Evolutionary conservation across 768 basidiomycete species (phyloP).

Genomic region (Ramaria sp.): DNA sequence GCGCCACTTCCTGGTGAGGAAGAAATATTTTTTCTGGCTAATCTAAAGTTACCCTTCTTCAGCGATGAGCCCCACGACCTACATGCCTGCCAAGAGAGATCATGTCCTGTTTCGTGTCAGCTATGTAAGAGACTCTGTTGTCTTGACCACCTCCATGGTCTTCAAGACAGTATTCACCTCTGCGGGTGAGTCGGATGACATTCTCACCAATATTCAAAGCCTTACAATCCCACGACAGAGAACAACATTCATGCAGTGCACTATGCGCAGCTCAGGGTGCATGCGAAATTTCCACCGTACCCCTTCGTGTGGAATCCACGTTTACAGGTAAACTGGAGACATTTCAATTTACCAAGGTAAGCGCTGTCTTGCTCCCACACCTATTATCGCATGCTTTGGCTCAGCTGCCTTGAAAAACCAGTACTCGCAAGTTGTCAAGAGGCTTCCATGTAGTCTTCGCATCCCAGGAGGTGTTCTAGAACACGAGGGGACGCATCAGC

Average conservation of each 20-base stretch:
- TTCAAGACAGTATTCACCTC: conserved; percentile 34
- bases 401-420: conserved; percentile 12
- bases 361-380: background rate
- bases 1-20: background rate
- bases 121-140: conserved; percentile 46
- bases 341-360: conserved; percentile 56
- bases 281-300: conserved; percentile 49
- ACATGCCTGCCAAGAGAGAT: conserved; percentile 41
- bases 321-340: conserved; percentile 51
- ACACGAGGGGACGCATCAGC: conserved; percentile 41
- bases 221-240: conserved; percentile 21
- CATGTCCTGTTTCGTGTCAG: conserved; percentile 44
- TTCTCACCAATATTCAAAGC: background rate
- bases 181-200: conserved; percentile 37
- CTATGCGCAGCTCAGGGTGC: conserved; percentile 37
- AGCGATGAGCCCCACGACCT: conserved; percentile 35
- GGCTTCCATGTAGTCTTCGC: conserved; percentile 36
- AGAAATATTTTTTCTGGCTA: background rate
- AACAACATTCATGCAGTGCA: conserved; percentile 37
- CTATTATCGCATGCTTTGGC: background rate
- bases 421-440: conserved; percentile 48
- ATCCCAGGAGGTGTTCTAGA: conserved; percentile 32
- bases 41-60: background rate
- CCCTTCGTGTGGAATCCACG: conserved; percentile 50
- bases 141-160: conserved; percentile 42